phyloP scores from a whole-genome alignment of 78 protist genomes.

The Isochrysis galbana region DNA sequence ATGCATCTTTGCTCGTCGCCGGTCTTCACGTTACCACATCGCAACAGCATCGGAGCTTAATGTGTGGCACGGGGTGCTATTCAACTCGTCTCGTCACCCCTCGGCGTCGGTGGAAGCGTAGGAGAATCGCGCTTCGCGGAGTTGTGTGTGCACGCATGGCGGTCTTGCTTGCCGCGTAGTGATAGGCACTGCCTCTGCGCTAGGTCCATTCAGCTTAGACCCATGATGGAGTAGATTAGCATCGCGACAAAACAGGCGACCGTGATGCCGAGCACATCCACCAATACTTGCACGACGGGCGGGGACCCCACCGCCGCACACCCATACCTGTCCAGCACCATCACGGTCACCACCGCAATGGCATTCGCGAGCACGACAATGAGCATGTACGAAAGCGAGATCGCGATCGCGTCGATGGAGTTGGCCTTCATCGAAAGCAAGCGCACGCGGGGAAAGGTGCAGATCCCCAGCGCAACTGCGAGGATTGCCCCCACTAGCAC shows the following conservation, averaged over 20 bases:
- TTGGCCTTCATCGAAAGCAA: not conserved
- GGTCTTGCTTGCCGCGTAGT: too few relatives aligned
- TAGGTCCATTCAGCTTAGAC: too few relatives aligned
- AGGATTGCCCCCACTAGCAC: not conserved
- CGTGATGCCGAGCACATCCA: not conserved
- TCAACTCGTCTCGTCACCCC: too few relatives aligned
- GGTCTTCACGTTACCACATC: too few relatives aligned
- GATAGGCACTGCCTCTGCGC: too few relatives aligned
- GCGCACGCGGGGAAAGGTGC: not conserved
- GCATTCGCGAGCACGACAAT: not conserved
- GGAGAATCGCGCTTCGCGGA: too few relatives aligned
- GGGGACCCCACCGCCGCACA: not conserved
- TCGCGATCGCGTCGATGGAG: not conserved
- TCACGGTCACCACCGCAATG: not conserved
- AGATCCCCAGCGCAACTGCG: not conserved
- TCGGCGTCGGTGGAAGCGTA: too few relatives aligned
- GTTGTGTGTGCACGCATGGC: too few relatives aligned
- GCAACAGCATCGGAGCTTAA: too few relatives aligned
- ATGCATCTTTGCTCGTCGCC: too few relatives aligned
- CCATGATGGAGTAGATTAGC: not conserved
- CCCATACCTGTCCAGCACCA: not conserved
- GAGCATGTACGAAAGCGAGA: not conserved
- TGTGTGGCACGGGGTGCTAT: too few relatives aligned
- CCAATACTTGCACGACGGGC: slow-evolving; percentile 7
- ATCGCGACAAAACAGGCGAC: not conserved